Percentiles rank a stretch among this genome's conserved stretches.
phyloP scores from a whole-genome alignment of 192 early-diverging fungal species.

The Backusella parvicylindrica region DNA sequence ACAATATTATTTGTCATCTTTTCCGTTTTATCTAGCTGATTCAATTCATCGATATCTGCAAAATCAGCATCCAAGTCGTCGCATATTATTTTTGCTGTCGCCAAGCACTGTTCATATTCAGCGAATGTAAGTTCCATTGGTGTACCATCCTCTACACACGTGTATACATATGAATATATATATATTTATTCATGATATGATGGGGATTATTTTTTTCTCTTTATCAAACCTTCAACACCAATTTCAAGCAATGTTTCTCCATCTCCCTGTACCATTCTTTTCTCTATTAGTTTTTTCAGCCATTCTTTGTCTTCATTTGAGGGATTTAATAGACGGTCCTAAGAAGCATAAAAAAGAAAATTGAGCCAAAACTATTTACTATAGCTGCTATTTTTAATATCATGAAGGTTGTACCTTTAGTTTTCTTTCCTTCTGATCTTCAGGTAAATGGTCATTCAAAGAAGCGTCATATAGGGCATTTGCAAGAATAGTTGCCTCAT shows the following conservation, averaged over 20 bases:
- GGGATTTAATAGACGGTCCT: constrained; percentile 49
- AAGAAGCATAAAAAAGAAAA: not conserved
- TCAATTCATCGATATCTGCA: constrained; percentile 45
- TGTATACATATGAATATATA: too few relatives aligned
- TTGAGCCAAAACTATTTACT: not conserved
- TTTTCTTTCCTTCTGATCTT: not conserved
- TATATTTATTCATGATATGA: not conserved
- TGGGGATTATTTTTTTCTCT: not conserved
- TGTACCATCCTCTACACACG: constrained; percentile 59
- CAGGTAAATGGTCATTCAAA: not conserved
- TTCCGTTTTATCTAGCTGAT: constrained; percentile 3
- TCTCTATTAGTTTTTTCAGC: constrained; percentile 36
- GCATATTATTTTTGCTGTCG: constrained; percentile 37
- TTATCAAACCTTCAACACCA: constrained; percentile 60
- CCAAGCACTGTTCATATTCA: constrained; percentile 43
- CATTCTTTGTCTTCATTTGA: constrained; percentile 44
- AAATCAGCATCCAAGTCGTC: constrained; percentile 42
- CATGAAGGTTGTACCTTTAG: not conserved
- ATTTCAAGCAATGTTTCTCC: constrained; percentile 81
- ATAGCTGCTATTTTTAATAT: not conserved
- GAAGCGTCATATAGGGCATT: not conserved
- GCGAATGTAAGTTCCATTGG: constrained; percentile 58
- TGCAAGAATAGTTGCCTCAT: not conserved
- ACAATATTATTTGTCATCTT: constrained; percentile 20
- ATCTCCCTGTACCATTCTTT: constrained; percentile 50